phyloP scores from a whole-genome alignment of 2,329 filamentous ascomycete genomes.

The Claviceps purpurea region DNA sequence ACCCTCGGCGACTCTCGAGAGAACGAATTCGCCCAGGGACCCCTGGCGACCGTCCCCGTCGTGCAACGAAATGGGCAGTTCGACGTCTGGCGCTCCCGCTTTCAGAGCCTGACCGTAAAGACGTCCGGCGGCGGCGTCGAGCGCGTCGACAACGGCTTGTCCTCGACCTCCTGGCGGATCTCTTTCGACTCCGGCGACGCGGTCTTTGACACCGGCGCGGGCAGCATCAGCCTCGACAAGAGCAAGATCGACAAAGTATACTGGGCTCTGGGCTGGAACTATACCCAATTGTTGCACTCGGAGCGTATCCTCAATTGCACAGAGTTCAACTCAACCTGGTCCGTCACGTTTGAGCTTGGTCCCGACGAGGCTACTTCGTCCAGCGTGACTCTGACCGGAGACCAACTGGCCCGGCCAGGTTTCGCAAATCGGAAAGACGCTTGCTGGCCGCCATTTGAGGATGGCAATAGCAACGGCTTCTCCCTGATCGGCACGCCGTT shows the following conservation, averaged over 20 bases:
- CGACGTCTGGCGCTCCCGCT: slow-evolving; percentile 19
- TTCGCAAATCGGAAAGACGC: slow-evolving; percentile 19
- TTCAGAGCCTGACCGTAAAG: slow-evolving; percentile 2
- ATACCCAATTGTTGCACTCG: slow-evolving; percentile 14
- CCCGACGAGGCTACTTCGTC: slow-evolving; percentile 7
- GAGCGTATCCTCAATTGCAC: slow-evolving; percentile 19
- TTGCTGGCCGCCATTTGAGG: slow-evolving; percentile 23
- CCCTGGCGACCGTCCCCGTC: slow-evolving; percentile 10
- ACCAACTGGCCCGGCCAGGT: slow-evolving; percentile 17
- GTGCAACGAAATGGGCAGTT: slow-evolving; percentile 7
- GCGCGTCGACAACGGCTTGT: background rate
- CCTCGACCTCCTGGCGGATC: background rate
- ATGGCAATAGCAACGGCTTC: slow-evolving; percentile 11
- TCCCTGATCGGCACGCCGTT: slow-evolving; percentile 18
- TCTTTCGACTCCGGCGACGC: slow-evolving; percentile 4
- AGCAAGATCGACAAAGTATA: slow-evolving; percentile 16
- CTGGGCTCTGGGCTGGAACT: slow-evolving; percentile 22
- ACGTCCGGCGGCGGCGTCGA: background rate
- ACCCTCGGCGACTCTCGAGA: slow-evolving; percentile 21
- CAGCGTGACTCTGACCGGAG: slow-evolving; percentile 19
- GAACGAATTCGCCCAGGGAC: slow-evolving; percentile 15
- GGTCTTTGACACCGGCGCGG: slow-evolving; percentile 22
- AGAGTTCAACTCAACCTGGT: slow-evolving; percentile 24
- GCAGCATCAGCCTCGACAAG: slow-evolving; percentile 14
- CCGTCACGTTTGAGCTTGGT: slow-evolving; percentile 16